These are phyloP conservation scores for Fagopyrum tataricum DNA, from an alignment of 148 eudicot genomes.

Conservation along the genomic window DNA sequence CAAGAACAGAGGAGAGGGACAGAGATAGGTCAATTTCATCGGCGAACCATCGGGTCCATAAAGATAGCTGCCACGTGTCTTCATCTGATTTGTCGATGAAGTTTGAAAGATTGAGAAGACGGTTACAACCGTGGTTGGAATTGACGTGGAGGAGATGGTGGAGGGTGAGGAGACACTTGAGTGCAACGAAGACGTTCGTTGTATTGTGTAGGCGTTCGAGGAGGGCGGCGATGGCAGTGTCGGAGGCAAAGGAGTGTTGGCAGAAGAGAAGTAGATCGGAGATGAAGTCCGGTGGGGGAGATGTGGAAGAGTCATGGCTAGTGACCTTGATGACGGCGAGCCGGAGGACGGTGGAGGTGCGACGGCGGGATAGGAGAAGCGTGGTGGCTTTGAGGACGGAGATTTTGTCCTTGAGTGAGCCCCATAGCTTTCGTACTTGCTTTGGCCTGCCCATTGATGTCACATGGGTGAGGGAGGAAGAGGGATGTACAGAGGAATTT, in stretches of 20 bases:
- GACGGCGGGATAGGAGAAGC: slow-evolving; percentile 25
- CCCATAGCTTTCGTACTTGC: slow-evolving; percentile 28
- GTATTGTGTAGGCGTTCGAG: slow-evolving; percentile 40
- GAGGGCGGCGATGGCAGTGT: slow-evolving; percentile 29
- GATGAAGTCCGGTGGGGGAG: slow-evolving; percentile 34
- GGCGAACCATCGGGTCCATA: slow-evolving; percentile 67
- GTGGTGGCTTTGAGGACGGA: slow-evolving; percentile 47
- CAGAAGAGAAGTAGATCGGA: slow-evolving; percentile 31
- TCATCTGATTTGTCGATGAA: slow-evolving; percentile 30
- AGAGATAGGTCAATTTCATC: slow-evolving; percentile 29
- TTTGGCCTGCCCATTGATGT: slow-evolving; percentile 27
- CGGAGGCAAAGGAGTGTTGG: slow-evolving; percentile 19
- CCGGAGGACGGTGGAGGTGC: slow-evolving; percentile 24
- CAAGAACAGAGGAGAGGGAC: slow-evolving; percentile 19
- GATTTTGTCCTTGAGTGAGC: slow-evolving; percentile 57
- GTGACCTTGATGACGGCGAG: slow-evolving; percentile 51
- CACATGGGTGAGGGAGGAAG: background rate
- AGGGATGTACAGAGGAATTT: background rate
- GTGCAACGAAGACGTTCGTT: slow-evolving; percentile 40
- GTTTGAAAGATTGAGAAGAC: slow-evolving; percentile 30
- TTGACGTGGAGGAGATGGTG: slow-evolving; percentile 39
- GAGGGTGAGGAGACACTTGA: slow-evolving; percentile 55
- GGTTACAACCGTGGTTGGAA: slow-evolving; percentile 18
- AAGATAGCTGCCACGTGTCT: slow-evolving; percentile 42
- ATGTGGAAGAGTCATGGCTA: slow-evolving; percentile 28